Percentiles rank a stretch among this genome's conserved stretches.
These are phyloP conservation scores for Emmonsiellopsis sp. DNA, from an alignment of 2,329 filamentous ascomycete species.

Conservation along the genomic window DNA sequence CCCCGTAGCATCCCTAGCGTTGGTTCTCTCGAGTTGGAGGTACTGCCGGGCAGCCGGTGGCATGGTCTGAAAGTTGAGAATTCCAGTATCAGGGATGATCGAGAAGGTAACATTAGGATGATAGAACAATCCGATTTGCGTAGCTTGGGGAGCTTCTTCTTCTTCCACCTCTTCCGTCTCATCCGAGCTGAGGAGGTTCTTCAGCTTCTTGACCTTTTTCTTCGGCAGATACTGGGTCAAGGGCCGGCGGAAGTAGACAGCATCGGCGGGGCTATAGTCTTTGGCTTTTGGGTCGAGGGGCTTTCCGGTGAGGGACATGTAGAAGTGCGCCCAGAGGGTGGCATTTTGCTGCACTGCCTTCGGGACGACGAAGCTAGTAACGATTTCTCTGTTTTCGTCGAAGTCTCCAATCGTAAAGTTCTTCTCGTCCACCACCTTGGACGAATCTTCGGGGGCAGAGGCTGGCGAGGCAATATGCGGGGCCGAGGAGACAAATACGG, in stretches of 20 bases:
- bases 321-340: conserved; percentile 92
- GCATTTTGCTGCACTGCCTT: conserved; percentile 78
- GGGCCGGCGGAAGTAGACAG: conserved; percentile 75
- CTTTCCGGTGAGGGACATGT: conserved; percentile 66
- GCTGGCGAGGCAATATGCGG: conserved; percentile 59
- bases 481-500: conserved; percentile 72
- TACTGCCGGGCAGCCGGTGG: conserved; percentile 69
- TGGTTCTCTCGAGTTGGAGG: conserved; percentile 67
- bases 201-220: conserved; percentile 81
- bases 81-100: conserved; percentile 70
- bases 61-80: conserved; percentile 55
- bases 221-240: conserved; percentile 83
- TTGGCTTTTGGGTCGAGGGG: conserved; percentile 64
- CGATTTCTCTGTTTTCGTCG: conserved; percentile 66
- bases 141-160: conserved; percentile 48
- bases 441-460: conserved; percentile 52
- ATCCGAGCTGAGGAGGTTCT: conserved; percentile 61
- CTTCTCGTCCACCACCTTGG: conserved; percentile 62
- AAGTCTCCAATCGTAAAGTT: conserved; percentile 70
- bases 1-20: conserved; percentile 71
- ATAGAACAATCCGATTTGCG: conserved; percentile 77
- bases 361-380: conserved; percentile 70
- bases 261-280: conserved; percentile 63
- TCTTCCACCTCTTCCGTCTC: conserved; percentile 41
- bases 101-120: conserved; percentile 90